phyloP scores from a whole-genome alignment of 306 rosid genomes.

The Hippophae tibetana region DNA sequence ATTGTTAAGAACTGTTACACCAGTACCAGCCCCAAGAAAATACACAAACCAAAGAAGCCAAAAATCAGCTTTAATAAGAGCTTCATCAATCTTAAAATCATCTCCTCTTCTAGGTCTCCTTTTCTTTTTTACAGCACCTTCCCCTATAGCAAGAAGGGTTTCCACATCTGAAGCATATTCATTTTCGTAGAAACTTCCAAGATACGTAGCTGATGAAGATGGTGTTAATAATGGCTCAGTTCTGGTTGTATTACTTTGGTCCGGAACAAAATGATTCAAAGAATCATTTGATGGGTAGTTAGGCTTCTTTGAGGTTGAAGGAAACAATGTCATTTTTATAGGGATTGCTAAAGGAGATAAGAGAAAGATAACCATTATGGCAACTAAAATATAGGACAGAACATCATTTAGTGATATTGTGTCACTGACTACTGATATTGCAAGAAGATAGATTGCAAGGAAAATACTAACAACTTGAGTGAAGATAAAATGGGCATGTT shows the following conservation, averaged over 20 bases:
- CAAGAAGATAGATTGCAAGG: slow-evolving; percentile 57
- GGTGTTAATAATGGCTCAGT: slow-evolving; percentile 49
- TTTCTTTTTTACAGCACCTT: slow-evolving; percentile 68
- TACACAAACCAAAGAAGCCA: slow-evolving; percentile 81
- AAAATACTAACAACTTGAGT: slow-evolving; percentile 62
- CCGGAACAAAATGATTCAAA: slow-evolving; percentile 26
- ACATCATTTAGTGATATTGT: slow-evolving; percentile 32
- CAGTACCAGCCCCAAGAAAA: slow-evolving; percentile 68
- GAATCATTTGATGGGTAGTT: slow-evolving; percentile 26
- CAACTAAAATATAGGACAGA: slow-evolving; percentile 43
- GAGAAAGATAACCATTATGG: slow-evolving; percentile 53
- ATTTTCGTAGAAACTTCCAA: slow-evolving; percentile 41
- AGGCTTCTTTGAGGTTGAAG: slow-evolving; percentile 22
- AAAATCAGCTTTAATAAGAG: slow-evolving; percentile 71
- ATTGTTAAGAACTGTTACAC: slow-evolving; percentile 77
- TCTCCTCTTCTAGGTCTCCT: slow-evolving; percentile 80
- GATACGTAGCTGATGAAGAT: slow-evolving; percentile 46
- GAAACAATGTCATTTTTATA: slow-evolving; percentile 67
- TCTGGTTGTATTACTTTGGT: slow-evolving; percentile 26
- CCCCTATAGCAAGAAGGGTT: slow-evolving; percentile 75
- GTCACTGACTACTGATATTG: slow-evolving; percentile 29
- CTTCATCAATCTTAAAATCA: slow-evolving; percentile 68
- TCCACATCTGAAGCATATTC: slow-evolving; percentile 58
- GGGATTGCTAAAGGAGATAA: slow-evolving; percentile 69
- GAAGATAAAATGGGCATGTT: slow-evolving; percentile 55